These are phyloP conservation scores for Aspergillus fumigatus DNA, from an alignment of 2,329 filamentous ascomycete genomes.

Conservation along the genomic window DNA sequence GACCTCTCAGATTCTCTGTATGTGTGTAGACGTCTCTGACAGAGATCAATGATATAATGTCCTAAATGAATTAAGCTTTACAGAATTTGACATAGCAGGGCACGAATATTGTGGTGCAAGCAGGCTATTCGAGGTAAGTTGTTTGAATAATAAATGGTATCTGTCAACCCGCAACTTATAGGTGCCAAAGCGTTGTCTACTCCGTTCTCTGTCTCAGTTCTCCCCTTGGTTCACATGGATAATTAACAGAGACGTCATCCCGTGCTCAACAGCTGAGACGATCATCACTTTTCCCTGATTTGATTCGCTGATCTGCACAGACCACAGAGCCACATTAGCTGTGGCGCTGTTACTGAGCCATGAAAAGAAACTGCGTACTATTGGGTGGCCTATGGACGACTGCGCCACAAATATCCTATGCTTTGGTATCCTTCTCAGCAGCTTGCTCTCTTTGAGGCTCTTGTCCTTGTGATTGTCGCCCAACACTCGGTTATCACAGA, in stretches of 20 bases:
- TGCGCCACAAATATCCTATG: conserved; percentile 5
- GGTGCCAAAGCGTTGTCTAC: background rate
- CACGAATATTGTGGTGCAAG: background rate
- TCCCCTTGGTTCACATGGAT: background rate
- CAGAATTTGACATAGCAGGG: background rate
- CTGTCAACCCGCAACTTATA: background rate
- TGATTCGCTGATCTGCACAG: background rate
- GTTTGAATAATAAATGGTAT: background rate
- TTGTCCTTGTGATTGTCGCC: background rate
- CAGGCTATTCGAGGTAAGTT: background rate
- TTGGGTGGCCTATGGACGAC: background rate
- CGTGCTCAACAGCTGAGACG: background rate
- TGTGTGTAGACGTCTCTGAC: background rate
- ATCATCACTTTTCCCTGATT: background rate
- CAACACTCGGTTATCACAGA: background rate
- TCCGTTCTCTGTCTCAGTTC: background rate
- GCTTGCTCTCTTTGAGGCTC: background rate
- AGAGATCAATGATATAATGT: background rate
- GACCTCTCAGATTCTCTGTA: background rate
- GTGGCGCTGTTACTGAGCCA: conserved; percentile 1
- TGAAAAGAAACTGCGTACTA: background rate
- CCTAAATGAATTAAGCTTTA: background rate
- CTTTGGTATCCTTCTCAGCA: background rate
- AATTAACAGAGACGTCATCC: conserved; percentile 19
- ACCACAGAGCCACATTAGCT: conserved; percentile 12